Conservation (phyloP, 2,329 filamentous ascomycete species). For the Sclerotinia borealis region DNA sequence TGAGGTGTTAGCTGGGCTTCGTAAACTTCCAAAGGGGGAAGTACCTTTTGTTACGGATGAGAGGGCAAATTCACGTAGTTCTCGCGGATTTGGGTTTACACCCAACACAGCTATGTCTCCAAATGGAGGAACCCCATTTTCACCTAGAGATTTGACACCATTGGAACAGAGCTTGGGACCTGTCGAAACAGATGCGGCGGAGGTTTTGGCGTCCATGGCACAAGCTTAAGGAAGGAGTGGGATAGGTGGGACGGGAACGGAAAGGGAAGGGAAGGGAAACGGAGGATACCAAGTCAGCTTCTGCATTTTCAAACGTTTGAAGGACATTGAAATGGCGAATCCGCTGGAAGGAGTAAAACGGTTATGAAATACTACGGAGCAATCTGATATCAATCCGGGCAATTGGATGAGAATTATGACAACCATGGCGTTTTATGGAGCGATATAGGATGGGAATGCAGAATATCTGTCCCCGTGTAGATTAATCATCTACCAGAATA, state of each 20-base stretch:
- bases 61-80: neutral
- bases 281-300: neutral
- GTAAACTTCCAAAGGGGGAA: constrained; percentile 24
- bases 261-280: neutral
- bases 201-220: constrained; percentile 25
- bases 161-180: constrained; percentile 13
- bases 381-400: neutral
- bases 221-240: constrained; percentile 17
- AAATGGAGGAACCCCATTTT: constrained; percentile 3
- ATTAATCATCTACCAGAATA: neutral
- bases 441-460: neutral
- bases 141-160: constrained; percentile 1
- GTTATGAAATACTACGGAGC: neutral
- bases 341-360: neutral
- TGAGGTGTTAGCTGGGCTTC: constrained; percentile 45
- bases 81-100: constrained; percentile 4
- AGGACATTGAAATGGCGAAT: neutral
- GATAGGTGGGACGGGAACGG: neutral
- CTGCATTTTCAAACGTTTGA: neutral
- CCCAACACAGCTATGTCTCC: constrained; percentile 15
- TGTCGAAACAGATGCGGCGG: constrained; percentile 24
- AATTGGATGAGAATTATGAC: neutral
- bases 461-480: neutral
- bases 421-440: neutral
- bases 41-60: constrained; percentile 13